phyloP scores from a whole-genome alignment of 768 basidiomycete species.

The Suillus sp. region DNA sequence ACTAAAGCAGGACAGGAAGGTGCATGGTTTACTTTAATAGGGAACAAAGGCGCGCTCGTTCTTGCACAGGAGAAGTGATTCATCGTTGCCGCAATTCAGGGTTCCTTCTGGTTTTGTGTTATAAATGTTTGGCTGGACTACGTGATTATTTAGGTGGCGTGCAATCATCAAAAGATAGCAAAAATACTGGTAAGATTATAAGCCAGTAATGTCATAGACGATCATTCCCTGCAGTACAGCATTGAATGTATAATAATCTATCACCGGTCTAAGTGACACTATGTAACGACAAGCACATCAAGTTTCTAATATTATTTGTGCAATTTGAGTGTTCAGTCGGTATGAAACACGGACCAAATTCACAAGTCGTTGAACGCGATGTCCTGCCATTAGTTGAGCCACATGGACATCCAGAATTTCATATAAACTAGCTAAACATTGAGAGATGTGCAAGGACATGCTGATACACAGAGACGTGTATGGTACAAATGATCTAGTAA shows the following conservation, averaged over 20 bases:
- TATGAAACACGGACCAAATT: neutral
- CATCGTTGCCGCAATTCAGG: neutral
- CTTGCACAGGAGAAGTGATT: constrained; percentile 31
- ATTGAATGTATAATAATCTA: neutral
- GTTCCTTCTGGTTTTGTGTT: neutral
- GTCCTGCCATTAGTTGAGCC: too few species aligned
- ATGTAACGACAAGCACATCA: neutral
- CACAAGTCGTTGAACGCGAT: neutral
- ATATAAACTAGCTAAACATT: too few species aligned
- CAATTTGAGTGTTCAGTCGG: too few species aligned
- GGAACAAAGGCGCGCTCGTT: constrained; percentile 51
- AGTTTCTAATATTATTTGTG: neutral
- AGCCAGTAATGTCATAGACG: too few species aligned
- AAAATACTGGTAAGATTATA: too few species aligned
- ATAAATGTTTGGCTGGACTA: neutral
- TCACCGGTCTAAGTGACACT: neutral
- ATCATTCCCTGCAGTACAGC: too few species aligned
- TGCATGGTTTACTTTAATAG: constrained; percentile 53
- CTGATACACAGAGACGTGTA: too few species aligned
- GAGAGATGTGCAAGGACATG: too few species aligned
- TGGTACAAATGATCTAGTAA: too few species aligned
- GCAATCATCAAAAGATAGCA: too few species aligned
- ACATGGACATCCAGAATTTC: neutral
- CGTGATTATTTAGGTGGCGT: neutral
- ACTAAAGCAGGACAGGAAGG: constrained; percentile 40